phyloP scores from a whole-genome alignment of 805 yeast species.

The Teunomyces gatunensis region DNA sequence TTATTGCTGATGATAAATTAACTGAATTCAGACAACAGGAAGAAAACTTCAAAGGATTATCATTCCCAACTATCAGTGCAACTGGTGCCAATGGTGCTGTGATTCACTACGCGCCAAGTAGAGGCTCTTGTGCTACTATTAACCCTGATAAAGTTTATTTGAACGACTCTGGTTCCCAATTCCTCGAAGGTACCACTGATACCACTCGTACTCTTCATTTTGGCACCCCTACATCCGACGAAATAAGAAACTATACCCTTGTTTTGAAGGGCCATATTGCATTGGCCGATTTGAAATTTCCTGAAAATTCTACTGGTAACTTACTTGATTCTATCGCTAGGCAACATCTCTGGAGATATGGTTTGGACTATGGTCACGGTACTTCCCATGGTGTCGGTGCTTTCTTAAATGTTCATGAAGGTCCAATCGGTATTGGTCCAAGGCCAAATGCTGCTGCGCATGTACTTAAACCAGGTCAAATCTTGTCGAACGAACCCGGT shows the following conservation, averaged over 20 bases:
- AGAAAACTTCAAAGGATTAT: slow-evolving; percentile 55
- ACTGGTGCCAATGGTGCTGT: slow-evolving; percentile 76
- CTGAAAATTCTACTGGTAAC: slow-evolving; percentile 53
- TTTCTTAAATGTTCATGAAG: slow-evolving; percentile 60
- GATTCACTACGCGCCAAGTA: slow-evolving; percentile 67
- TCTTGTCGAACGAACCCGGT: slow-evolving; percentile 63
- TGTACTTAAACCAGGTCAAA: slow-evolving; percentile 49
- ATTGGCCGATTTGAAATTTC: slow-evolving; percentile 48
- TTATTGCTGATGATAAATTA: slow-evolving; percentile 54
- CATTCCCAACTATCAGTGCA: slow-evolving; percentile 73
- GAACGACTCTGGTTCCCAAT: slow-evolving; percentile 61
- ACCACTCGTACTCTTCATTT: slow-evolving; percentile 62
- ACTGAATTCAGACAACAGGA: slow-evolving; percentile 38
- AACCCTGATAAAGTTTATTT: slow-evolving; percentile 54
- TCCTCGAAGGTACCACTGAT: slow-evolving; percentile 63
- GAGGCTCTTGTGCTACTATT: slow-evolving; percentile 42
- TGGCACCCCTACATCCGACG: slow-evolving; percentile 44
- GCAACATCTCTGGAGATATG: slow-evolving; percentile 54
- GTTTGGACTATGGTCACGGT: slow-evolving; percentile 61
- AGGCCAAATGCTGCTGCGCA: slow-evolving; percentile 47
- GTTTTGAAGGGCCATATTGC: slow-evolving; percentile 59
- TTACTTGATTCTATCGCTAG: slow-evolving; percentile 58
- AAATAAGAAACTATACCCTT: slow-evolving; percentile 50
- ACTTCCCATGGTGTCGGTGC: slow-evolving; percentile 68
- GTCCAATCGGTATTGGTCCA: slow-evolving; percentile 62